Evolutionary conservation across 768 basidiomycete genomes (phyloP).

Genomic region (Coprinopsis marcescibilis): DNA sequence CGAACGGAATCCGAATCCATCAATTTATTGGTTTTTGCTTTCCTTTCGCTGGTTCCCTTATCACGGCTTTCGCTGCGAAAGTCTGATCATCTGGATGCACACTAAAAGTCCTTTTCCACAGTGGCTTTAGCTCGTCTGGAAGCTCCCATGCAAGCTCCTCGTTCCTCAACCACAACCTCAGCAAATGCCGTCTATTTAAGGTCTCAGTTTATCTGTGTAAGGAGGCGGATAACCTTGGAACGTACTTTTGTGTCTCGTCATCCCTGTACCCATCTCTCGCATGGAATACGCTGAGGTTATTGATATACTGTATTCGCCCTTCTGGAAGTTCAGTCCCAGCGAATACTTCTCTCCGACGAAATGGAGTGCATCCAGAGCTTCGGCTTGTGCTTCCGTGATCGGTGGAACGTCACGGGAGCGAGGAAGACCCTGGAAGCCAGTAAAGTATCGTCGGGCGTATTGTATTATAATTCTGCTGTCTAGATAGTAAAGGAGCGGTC

Average conservation of each 20-base stretch:
- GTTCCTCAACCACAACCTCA: slow-evolving; percentile 10
- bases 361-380: slow-evolving; percentile 41
- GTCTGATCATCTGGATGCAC: slow-evolving; percentile 3
- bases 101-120: slow-evolving; percentile 10
- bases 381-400: slow-evolving; percentile 44
- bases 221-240: not conserved
- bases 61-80: not conserved
- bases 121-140: slow-evolving; percentile 10
- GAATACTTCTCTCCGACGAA: slow-evolving; percentile 39
- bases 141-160: slow-evolving; percentile 15
- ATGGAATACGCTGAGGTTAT: slow-evolving; percentile 41
- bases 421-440: slow-evolving; percentile 31
- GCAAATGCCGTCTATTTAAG: slow-evolving; percentile 5
- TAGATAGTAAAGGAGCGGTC: slow-evolving; percentile 36
- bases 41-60: slow-evolving; percentile 1
- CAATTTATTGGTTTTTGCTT: not conserved
- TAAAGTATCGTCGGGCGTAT: slow-evolving; percentile 39
- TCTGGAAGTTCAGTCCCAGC: slow-evolving; percentile 40
- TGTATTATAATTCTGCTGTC: slow-evolving; percentile 38
- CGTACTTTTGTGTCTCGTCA: slow-evolving; percentile 32
- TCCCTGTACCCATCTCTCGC: slow-evolving; percentile 40
- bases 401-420: slow-evolving; percentile 36
- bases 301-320: slow-evolving; percentile 41
- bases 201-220: not conserved
- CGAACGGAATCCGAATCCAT: not conserved